Percentiles rank a stretch among this genome's conserved stretches.
phyloP scores from a whole-genome alignment of 805 yeast genomes.

The Hanseniaspora guilliermondii region DNA sequence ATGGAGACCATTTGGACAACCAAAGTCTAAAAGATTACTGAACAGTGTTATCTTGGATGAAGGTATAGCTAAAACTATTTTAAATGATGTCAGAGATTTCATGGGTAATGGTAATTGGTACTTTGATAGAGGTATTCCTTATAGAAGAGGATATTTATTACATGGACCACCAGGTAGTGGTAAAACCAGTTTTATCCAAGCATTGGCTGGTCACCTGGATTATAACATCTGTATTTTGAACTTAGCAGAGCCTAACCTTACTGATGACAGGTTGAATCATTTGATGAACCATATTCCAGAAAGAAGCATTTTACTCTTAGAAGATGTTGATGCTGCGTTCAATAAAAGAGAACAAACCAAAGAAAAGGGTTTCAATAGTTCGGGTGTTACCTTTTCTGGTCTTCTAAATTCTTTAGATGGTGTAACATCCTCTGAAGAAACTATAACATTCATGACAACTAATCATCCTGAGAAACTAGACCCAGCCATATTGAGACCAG shows the following conservation, averaged over 20 bases:
- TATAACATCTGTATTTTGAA: constrained; percentile 90
- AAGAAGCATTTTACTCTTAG: constrained; percentile 69
- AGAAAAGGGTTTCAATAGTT: constrained; percentile 56
- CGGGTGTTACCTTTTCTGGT: constrained; percentile 94
- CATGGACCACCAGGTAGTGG: constrained; percentile 99
- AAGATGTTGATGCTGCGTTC: constrained; percentile 95
- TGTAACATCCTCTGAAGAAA: constrained; percentile 93
- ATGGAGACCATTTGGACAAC: constrained; percentile 97
- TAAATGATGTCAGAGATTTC: constrained; percentile 69
- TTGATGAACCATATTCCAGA: constrained; percentile 93
- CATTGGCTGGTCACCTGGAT: constrained; percentile 90
- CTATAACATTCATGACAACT: constrained; percentile 94
- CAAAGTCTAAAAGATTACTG: constrained; percentile 70
- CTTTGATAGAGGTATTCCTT: constrained; percentile 92
- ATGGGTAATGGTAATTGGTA: constrained; percentile 78
- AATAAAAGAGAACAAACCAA: constrained; percentile 61
- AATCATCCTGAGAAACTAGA: constrained; percentile 91
- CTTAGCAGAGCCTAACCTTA: constrained; percentile 76
- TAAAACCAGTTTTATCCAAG: constrained; percentile 89
- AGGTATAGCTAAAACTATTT: constrained; percentile 53
- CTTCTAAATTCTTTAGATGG: constrained; percentile 89
- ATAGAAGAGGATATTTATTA: constrained; percentile 81
- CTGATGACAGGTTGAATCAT: constrained; percentile 90
- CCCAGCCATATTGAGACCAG: constrained; percentile 88
- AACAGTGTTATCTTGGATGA: constrained; percentile 78